Evolutionary conservation across 78 protist genomes (phyloP).

Genomic region (Dictyostelium capitatum): DNA sequence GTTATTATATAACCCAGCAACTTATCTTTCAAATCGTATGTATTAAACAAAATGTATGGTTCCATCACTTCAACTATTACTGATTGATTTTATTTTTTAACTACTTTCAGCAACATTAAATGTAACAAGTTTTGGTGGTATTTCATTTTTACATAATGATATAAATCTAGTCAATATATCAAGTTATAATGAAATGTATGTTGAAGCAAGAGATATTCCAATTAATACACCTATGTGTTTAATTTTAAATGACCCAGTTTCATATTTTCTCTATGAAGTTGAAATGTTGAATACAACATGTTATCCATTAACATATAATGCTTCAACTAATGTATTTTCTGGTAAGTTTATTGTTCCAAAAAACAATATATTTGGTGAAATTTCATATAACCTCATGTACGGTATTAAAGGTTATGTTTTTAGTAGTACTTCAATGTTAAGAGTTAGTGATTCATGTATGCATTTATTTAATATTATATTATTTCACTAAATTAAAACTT

Average conservation of each 20-base stretch:
- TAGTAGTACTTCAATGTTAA: background rate
- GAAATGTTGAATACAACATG: too few species aligned
- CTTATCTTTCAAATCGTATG: too few species aligned
- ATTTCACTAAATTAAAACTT: too few species aligned
- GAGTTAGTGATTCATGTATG: background rate
- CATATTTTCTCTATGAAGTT: background rate
- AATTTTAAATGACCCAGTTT: background rate
- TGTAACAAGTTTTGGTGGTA: background rate
- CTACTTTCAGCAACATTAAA: too few species aligned
- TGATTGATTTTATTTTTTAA: too few species aligned
- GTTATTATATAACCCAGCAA: too few species aligned
- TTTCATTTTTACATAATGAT: background rate
- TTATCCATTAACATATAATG: background rate
- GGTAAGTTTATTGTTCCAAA: background rate
- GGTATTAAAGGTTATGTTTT: background rate
- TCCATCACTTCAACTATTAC: too few species aligned
- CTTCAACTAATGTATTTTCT: background rate
- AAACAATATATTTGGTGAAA: background rate
- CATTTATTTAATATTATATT: background rate
- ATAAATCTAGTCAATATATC: background rate
- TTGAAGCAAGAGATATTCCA: background rate
- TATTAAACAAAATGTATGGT: too few species aligned
- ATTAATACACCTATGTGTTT: background rate
- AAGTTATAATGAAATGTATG: background rate
- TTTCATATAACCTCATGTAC: background rate